These are phyloP conservation scores for Aeschynomene evenia DNA, from an alignment of 306 rosid genomes.

Conservation along the genomic window DNA sequence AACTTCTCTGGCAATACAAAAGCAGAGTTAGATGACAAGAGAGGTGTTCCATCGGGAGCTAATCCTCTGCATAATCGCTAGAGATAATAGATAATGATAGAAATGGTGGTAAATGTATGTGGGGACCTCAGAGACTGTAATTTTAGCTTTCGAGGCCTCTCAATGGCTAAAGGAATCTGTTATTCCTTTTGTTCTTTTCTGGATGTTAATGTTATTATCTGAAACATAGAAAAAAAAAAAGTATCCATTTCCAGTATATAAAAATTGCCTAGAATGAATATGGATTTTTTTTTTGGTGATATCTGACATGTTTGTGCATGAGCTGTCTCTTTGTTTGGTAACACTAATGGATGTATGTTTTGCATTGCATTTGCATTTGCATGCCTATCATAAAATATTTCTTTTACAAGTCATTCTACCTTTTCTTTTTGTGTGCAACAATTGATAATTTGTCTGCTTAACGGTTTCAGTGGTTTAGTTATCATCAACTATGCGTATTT, in stretches of 20 bases:
- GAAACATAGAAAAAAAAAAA: constrained; percentile 33
- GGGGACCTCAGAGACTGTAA: background rate
- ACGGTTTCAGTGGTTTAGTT: constrained; percentile 22
- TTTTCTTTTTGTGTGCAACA: constrained; percentile 5
- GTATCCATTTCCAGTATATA: constrained; percentile 18
- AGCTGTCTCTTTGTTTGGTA: constrained; percentile 55
- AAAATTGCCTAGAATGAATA: constrained; percentile 22
- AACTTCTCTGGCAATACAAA: constrained; percentile 4
- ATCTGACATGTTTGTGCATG: constrained; percentile 63
- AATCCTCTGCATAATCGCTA: constrained; percentile 71
- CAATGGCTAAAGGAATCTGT: constrained; percentile 40
- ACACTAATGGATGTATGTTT: constrained; percentile 35
- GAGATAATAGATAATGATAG: too few relatives aligned
- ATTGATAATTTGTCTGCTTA: constrained; percentile 1
- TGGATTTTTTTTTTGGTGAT: constrained; percentile 31
- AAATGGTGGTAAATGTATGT: background rate
- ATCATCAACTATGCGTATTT: too few relatives aligned
- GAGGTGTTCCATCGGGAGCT: constrained; percentile 60
- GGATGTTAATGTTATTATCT: constrained; percentile 38
- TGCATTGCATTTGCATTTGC: constrained; percentile 39
- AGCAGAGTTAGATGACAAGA: constrained; percentile 44
- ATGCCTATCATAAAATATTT: constrained; percentile 28
- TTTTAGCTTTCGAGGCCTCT: background rate
- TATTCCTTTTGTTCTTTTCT: constrained; percentile 45
- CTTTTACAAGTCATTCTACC: constrained; percentile 5